Evolutionary conservation across 495 filamentous ascomycete genomes (phyloP), one percentile per base, ranked within the genome.

Genomic region (Trichoderma asperelloides): DNA sequence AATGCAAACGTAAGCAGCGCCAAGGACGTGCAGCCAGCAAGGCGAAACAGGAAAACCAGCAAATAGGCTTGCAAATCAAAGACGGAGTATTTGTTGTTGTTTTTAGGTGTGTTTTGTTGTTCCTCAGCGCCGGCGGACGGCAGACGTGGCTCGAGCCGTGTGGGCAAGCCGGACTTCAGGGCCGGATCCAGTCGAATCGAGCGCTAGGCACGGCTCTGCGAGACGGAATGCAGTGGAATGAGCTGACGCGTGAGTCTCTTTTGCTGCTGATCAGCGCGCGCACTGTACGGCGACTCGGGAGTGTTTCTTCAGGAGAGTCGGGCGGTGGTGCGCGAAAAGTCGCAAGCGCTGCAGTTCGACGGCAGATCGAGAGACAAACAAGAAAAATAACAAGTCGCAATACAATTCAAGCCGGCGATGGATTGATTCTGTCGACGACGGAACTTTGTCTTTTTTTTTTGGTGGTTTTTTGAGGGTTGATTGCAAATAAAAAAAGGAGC

Each of bases 141-240:
- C 23, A 60, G 55, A 60, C 55, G 55, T 60, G 55, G 55, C 55
- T 60, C 25, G 25, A 60, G 55, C 23, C 55, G 55, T 60, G 55
- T 60, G 55, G 55, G 25, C 12, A 37, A 21, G 27, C 23, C 47
- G 23, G 47, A n/a, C 23, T 23, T 51, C 47, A 51, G 21, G 18
- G 18, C 47, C 21, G 47, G 47, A n/a, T 27, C 55, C 23, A 60
- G 55, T 27, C 23, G 27, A 51, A 37, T 37, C 33, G 33, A 37
- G 33, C 33, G 33, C 33, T 37, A 37, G 33, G 33, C 33, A 37
- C 33, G 33, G 33, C 33, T 37, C 33, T 37, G 2, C 33, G 5
- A 37, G 33, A 37, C 5, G 33, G 33, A 37, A 37, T 37, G 55
- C 23, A 60, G 12, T 60, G 55, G 55, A 60, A 60, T 60, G 55